Base-by-base conservation (phyloP, 2,329 filamentous ascomycete species). In the Sporothrix variecibatus region DNA sequence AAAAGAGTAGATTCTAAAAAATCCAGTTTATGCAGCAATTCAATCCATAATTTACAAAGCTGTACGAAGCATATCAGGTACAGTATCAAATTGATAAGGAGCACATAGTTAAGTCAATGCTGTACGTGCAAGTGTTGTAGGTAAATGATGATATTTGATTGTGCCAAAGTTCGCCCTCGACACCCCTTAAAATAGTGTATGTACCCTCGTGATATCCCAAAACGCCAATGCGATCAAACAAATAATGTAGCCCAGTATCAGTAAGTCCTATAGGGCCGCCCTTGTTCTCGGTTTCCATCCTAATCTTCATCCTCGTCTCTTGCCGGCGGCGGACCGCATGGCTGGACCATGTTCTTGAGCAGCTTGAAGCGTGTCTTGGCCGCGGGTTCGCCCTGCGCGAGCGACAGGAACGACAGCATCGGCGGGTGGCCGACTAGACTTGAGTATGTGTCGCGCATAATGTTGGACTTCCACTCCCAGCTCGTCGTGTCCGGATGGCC, bases 381-480 rank as follows among this genome's bases (percentile, higher is more conserved):
- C 74, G 92, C 87, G 6, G 93, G 88, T 82, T 97, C 94, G 67
- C 96, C 96, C 85, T 97, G 90, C 0, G 95, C 95, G 69, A 98
- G 90, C 23, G 93, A 89, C 86, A 98, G 94, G 82, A 97, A 98
- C 53, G 93, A 90, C 20, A 98, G 87, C 75, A 98, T 87, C 8
- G 94, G 93, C 20, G 94, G 93, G 81, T 99, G 96, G 26, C 96
- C 96, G 77, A 96, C 89, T 79, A 97, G 95, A 76, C 91, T 94
- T 26, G 94, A 90, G 81, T 95, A 95, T 28, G 92, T 97, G 85
- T 99, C 96, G 82, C 96, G 94, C 81, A 94, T 90, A 81, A 98
- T 95, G 85, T 98, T 99, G 75, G 93, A 95, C 70, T 92, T 92
- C 94, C 95, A 99, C 85, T 99, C 96, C 91, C 96, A 96, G 83